Evolutionary conservation across 345 rosid species (phyloP).

Genomic region (Brassica rapa): DNA sequence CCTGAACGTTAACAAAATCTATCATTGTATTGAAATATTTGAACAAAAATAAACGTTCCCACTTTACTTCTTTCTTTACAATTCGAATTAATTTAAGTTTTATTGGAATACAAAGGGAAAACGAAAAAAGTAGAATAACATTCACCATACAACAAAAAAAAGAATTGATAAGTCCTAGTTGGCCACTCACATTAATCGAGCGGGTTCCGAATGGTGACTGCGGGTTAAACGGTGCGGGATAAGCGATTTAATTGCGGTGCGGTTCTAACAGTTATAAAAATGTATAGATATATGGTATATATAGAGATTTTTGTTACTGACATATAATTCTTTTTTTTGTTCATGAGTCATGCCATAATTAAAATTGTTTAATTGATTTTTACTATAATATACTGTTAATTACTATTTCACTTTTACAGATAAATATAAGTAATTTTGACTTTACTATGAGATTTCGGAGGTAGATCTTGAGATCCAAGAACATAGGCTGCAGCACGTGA

Average conservation of each 20-base stretch:
- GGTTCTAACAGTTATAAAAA: no score
- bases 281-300: no score
- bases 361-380: background rate
- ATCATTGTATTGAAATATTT: background rate
- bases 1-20: background rate
- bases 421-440: constrained; percentile 20
- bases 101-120: background rate
- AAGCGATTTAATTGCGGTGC: no score
- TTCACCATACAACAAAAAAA: background rate
- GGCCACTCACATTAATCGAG: constrained; percentile 20
- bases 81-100: background rate
- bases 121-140: background rate
- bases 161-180: background rate
- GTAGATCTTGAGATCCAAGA: constrained; percentile 38
- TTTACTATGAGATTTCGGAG: constrained; percentile 7
- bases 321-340: background rate
- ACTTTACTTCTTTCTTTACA: background rate
- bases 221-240: no score
- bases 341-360: background rate
- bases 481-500: constrained; percentile 39
- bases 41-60: constrained; percentile 4
- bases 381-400: background rate
- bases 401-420: constrained; percentile 31
- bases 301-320: background rate
- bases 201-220: background rate